These are phyloP conservation scores for Ramularia endophylla DNA, from an alignment of 2,329 filamentous ascomycete genomes.

Conservation along the genomic window DNA sequence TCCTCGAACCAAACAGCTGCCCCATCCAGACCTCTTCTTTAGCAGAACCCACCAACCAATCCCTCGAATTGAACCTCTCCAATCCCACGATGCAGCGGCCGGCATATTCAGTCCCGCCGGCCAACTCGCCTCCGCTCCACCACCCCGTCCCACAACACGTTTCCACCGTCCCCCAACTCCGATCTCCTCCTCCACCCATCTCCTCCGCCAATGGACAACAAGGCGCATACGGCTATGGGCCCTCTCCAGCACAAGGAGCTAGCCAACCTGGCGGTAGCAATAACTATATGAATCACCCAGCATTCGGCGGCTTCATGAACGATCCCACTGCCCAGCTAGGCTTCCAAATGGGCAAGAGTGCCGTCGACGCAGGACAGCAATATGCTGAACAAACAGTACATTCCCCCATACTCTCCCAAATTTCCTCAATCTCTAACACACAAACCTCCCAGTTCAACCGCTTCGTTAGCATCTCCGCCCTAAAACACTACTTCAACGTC, in stretches of 20 bases:
- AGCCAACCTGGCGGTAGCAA: slow-evolving; percentile 15
- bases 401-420: slow-evolving; percentile 8
- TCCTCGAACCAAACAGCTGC: too few relatives aligned
- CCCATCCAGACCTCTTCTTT: too few relatives aligned
- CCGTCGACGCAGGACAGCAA: slow-evolving; percentile 85
- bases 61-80: too few relatives aligned
- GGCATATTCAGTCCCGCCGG: slow-evolving; percentile 67
- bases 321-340: slow-evolving; percentile 94
- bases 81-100: slow-evolving; percentile 70
- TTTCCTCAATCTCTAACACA: neutral
- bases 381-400: slow-evolving; percentile 92
- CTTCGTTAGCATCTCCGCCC: slow-evolving; percentile 84
- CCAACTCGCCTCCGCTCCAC: slow-evolving; percentile 83
- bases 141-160: slow-evolving; percentile 98
- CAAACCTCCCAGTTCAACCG: slow-evolving; percentile 55
- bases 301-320: slow-evolving; percentile 90
- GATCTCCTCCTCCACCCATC: slow-evolving; percentile 77
- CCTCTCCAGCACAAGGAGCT: slow-evolving; percentile 47
- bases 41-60: too few relatives aligned
- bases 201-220: slow-evolving; percentile 62
- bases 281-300: slow-evolving; percentile 45
- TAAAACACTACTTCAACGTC: slow-evolving; percentile 99
- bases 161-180: slow-evolving; percentile 92
- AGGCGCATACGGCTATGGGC: slow-evolving; percentile 58
- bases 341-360: slow-evolving; percentile 87